Conservation (phyloP, 192 early-diverging fungal species). For the Coemansia umbellata region DNA sequence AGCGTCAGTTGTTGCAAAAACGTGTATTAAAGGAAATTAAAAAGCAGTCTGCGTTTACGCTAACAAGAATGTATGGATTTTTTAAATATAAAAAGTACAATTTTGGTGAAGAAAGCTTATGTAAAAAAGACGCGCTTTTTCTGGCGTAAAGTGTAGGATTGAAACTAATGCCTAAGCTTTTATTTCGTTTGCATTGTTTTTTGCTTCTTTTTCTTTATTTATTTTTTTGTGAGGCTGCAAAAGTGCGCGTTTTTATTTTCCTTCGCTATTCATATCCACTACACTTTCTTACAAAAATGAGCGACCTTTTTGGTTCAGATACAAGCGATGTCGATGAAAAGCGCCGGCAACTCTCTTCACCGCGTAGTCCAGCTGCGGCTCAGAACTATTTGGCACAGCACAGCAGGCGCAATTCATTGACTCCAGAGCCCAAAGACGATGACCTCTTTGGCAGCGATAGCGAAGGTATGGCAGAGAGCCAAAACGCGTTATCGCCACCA, state of each 20-base stretch:
- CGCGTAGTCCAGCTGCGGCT: conserved; percentile 4
- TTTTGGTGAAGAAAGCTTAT: too few species aligned
- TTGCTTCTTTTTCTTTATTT: neutral
- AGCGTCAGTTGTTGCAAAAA: too few species aligned
- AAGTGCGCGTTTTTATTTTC: neutral
- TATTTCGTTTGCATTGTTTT: too few species aligned
- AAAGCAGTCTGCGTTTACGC: too few species aligned
- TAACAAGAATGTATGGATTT: too few species aligned
- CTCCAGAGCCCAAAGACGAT: conserved; percentile 19
- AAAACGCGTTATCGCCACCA: neutral
- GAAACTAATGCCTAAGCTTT: too few species aligned
- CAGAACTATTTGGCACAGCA: neutral
- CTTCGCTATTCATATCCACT: neutral
- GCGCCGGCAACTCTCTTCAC: neutral
- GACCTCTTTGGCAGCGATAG: conserved; percentile 29
- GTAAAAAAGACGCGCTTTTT: too few species aligned
- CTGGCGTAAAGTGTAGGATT: too few species aligned
- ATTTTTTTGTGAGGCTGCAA: neutral
- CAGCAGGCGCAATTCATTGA: conserved; percentile 4
- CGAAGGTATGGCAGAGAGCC: conserved; percentile 1
- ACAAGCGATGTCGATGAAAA: conserved; percentile 31
- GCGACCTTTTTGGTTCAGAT: conserved; percentile 47
- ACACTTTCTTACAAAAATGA: conserved; percentile 10
- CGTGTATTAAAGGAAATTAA: too few species aligned
- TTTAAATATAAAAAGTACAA: too few species aligned